These are phyloP conservation scores for Clarkia xantiana DNA, from an alignment of 345 rosid species.

Conservation along the genomic window DNA sequence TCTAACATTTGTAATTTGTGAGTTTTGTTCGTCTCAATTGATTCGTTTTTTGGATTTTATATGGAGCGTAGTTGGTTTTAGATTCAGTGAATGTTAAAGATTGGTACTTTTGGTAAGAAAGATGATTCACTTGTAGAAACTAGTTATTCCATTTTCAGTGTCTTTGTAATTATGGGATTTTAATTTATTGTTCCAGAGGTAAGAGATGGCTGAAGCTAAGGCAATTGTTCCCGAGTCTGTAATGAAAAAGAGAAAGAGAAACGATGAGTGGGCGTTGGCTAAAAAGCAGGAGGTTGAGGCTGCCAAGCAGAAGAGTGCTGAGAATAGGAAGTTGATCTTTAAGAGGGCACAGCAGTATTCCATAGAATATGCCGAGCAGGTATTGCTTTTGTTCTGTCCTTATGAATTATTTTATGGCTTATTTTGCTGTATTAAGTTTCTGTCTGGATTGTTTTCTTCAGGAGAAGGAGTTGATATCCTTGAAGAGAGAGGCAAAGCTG, in stretches of 20 bases:
- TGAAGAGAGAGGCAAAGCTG: too few species aligned
- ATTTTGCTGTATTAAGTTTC: too few species aligned
- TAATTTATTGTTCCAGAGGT: background rate
- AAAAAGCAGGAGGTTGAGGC: slow-evolving; percentile 30
- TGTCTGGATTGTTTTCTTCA: background rate
- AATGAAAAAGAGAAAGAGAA: slow-evolving; percentile 57
- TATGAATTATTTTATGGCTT: too few species aligned
- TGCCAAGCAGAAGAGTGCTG: slow-evolving; percentile 26
- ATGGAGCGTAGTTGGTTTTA: too few species aligned
- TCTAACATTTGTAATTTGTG: too few species aligned
- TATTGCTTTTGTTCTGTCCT: background rate
- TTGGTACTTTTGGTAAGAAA: too few species aligned
- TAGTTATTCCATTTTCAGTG: too few species aligned
- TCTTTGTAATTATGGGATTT: background rate
- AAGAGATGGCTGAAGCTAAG: slow-evolving; percentile 38
- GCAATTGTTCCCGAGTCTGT: slow-evolving; percentile 45
- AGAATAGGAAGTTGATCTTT: slow-evolving; percentile 34
- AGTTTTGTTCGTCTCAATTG: too few species aligned
- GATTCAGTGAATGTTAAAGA: too few species aligned
- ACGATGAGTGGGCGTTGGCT: slow-evolving; percentile 46
- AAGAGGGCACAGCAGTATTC: slow-evolving; percentile 38
- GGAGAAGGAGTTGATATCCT: background rate
- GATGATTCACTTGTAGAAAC: too few species aligned
- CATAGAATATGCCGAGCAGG: slow-evolving; percentile 39
- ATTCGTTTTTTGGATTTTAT: too few species aligned